Evolutionary conservation across 2,329 filamentous ascomycete species (phyloP), one percentile per base, ranked within the genome.

Genomic region (Trichoderma koningiopsis): DNA sequence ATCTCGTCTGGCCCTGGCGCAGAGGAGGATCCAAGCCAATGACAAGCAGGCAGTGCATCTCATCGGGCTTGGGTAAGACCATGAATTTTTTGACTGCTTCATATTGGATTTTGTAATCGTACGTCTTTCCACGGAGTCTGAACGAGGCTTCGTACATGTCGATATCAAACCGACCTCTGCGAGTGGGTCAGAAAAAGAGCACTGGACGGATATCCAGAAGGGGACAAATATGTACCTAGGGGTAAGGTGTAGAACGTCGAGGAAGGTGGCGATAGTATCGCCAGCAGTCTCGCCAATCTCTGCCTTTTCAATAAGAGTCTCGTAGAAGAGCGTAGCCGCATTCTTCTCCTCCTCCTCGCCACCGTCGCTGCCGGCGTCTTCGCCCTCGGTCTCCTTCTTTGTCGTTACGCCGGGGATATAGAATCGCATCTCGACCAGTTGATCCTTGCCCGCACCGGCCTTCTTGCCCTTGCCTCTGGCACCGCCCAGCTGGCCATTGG

Each of bases 41-140:
- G 72, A 93, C 95, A 73, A 99, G 93, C 84, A 99, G 91, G 73
- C 92, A 94, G 79, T 99, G 96, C 75, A 96, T 89, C 74, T 99
- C 96, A 79, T 99, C 96, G n/a, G 96, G 96, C 83, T 99, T 99
- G 59, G 96, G 96, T 6, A 99, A 89, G 35, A 98, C 88, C 90
- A 99, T 97, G 79, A 98, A 98, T 80, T 98, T 98, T 86, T 99
- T 99, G 83, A 98, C 94, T 61, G 91, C 89, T 69, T 97, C 93
- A 82, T 97, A 99, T 80, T 97, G 94, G 73, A 99, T 98, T 87
- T 99, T 99, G 89, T 99, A 99, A 84, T 99, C 96, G 85, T 99
- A 99, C 29, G 96, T 99, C 84, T 99, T 99, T 77, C 96, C 96
- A 73, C 96, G 95, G 71, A 99, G 87, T 72, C 96, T 92, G 87